Percentiles rank a stretch among this genome's conserved stretches.
Evolutionary conservation across 2,329 filamentous ascomycete species (phyloP).

Genomic region (Zymoseptoria crescenta): DNA sequence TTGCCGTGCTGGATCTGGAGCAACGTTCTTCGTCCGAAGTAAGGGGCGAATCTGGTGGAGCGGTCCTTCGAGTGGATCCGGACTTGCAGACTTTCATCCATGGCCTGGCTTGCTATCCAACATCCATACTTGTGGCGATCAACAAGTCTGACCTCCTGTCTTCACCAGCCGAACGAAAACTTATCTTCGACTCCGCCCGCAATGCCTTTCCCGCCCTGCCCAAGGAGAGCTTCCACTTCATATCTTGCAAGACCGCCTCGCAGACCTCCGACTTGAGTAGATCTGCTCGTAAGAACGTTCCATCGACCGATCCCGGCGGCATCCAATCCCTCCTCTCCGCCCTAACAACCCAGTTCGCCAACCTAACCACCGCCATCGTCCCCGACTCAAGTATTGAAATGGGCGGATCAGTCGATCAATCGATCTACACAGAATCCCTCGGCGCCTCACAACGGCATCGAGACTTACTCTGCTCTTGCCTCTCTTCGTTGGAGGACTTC

Average conservation of each 20-base stretch:
- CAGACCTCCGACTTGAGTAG: background rate
- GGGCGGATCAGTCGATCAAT: background rate
- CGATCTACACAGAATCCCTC: slow-evolving; percentile 53
- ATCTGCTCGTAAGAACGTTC: no score
- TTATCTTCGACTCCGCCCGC: background rate
- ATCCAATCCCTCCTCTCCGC: slow-evolving; percentile 61
- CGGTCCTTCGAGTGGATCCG: background rate
- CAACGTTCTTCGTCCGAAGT: slow-evolving; percentile 11
- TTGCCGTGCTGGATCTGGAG: slow-evolving; percentile 73
- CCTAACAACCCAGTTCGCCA: slow-evolving; percentile 60
- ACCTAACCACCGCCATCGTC: slow-evolving; percentile 52
- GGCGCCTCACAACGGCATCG: slow-evolving; percentile 87
- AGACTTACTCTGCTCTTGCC: slow-evolving; percentile 68
- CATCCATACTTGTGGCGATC: slow-evolving; percentile 46
- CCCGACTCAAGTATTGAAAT: background rate
- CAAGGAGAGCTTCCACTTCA: slow-evolving; percentile 46
- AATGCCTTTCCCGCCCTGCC: slow-evolving; percentile 34
- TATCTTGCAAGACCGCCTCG: slow-evolving; percentile 59
- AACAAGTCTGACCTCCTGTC: slow-evolving; percentile 53
- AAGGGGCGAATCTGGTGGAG: slow-evolving; percentile 5
- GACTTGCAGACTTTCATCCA: background rate
- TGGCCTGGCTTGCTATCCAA: background rate
- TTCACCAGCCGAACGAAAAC: background rate
- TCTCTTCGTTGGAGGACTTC: slow-evolving; percentile 65
- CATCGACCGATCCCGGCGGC: slow-evolving; percentile 48